Base-by-base conservation (phyloP, 495 filamentous ascomycete species). In the Penicillium egyptiacum region DNA sequence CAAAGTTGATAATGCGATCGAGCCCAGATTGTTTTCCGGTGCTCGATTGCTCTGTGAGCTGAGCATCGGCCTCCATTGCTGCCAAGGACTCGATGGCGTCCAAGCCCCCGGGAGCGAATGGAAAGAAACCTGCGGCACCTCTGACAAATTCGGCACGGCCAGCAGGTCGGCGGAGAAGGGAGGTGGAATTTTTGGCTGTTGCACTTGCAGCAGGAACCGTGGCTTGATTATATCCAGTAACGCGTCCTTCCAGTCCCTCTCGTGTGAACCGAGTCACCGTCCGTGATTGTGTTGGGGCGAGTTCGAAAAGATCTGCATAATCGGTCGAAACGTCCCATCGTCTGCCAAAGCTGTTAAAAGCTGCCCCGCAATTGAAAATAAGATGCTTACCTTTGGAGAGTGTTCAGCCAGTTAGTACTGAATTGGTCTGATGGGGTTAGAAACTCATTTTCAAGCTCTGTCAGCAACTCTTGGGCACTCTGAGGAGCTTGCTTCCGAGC, bases 141-240 rank as follows among this genome's bases (percentile, higher is more conserved):
- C 94, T 82, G 20, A 98, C 92, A 69, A 98, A 96, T 50, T 98
- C 92, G 37, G 90, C 91, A 60, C 89, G 83, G 55, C 83, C 85
- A 39, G 92, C 94, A 25, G 93, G 93, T 63, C 94, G 94, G 39
- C 94, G 83, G 10, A 89, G 74, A 37, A 98, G 78, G 0, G 92
- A 96, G 0, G 95, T 98, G 22, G 92, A 97, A 65, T 96, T 96
- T 75, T 98, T 98, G 5, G 94, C 94, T 17, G 88, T 98, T 1
- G 90, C 91, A 55, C 89, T 93, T 56, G 83, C 86, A 22, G 92
- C 92, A 16, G 93, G 92, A 23, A 98, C 85, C 0, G 94, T 97
- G 48, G 98, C 88, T 73, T 98, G 92, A 66, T 86, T 89, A 70
- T 98, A 98, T 23, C 92, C 94, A 17, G 90, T 96, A 14, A 98